Base-by-base conservation (phyloP, 139 green algal genomes). In the Chlamydomonas urium region DNA sequence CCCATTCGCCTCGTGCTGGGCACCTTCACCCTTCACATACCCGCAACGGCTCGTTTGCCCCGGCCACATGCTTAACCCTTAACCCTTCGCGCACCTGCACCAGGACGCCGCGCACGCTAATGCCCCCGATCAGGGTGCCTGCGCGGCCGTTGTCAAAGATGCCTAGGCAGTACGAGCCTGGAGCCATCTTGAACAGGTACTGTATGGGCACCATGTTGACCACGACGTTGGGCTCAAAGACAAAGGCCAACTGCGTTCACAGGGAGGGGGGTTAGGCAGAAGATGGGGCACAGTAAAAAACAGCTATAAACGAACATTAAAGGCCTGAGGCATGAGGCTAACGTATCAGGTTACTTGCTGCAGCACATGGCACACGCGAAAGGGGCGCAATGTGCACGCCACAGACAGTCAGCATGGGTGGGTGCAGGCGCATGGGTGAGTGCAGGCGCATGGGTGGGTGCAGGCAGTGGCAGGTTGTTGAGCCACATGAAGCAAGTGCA, bases 41-140 rank as follows among this genome's bases (percentile, higher is more conserved):
- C 17, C 17, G 17, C 45, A 56, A 21, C 17, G 21, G 45, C 45
- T 26, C 17, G 21, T 26, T 56, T 56, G 45, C 21, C 17, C 45
- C 45, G 17, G 17, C 21, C 45, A 56, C 17, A 26, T 56, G 45
- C 45, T 56, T 56, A 56, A 56, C 17, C 21, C 45, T 56, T 26
- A 26, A 56, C 21, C 21, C 21, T 56, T 17, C 45, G 17, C 26
- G 21, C 26, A 63, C 53, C 53, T 63, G 53, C 24, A 95, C 85
- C 3, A 96, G 59, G 2, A 92, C 81, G 65, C 96, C 88, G 14
- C 90, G 86, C 60, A 94, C 88, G 2, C 83, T 85, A 47, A 97
- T 92, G 66, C 88, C 93, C 17, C 93, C 93, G 5, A 98, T 77
- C 4, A 98, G 80, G 2, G 88, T 92, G 19, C 93, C 93, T 33